These are phyloP conservation scores for Diplodia sapinea DNA, from an alignment of 2,329 filamentous ascomycete genomes.

Conservation along the genomic window DNA sequence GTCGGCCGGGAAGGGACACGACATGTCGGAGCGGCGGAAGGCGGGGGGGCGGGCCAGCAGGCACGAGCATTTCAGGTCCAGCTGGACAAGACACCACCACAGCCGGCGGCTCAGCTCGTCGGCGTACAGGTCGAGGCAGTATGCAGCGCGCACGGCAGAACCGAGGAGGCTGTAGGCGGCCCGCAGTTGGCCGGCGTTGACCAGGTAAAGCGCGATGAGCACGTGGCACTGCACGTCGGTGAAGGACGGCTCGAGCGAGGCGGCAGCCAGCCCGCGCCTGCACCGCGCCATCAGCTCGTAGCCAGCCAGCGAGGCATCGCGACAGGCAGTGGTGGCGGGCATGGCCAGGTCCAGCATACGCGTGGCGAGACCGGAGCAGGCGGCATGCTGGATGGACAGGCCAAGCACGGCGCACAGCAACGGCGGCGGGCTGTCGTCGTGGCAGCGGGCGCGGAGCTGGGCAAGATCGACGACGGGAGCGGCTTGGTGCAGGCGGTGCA, in stretches of 20 bases:
- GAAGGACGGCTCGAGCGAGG: neutral
- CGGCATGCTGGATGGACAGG: neutral
- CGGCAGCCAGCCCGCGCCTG: neutral
- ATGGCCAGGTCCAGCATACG: neutral
- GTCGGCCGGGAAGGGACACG: neutral
- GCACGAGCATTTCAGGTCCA: neutral
- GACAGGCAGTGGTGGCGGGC: neutral
- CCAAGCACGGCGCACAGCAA: neutral
- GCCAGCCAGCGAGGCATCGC: neutral
- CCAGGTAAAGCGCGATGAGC: neutral
- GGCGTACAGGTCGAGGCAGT: neutral
- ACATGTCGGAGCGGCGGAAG: neutral
- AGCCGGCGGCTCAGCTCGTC: neutral
- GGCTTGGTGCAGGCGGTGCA: neutral
- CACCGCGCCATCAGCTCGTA: neutral
- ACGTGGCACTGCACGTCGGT: conserved; percentile 1
- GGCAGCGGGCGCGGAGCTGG: neutral
- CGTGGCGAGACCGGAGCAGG: neutral
- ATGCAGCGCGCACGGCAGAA: neutral
- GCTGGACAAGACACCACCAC: neutral
- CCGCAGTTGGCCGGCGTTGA: neutral
- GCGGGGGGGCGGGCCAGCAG: neutral
- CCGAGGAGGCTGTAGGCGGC: conserved; percentile 5
- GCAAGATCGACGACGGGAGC: neutral
- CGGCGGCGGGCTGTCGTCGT: neutral